Evolutionary conservation across 2,329 filamentous ascomycete species (phyloP), one percentile per base, ranked within the genome.

Genomic region (Apiospora arundinis): DNA sequence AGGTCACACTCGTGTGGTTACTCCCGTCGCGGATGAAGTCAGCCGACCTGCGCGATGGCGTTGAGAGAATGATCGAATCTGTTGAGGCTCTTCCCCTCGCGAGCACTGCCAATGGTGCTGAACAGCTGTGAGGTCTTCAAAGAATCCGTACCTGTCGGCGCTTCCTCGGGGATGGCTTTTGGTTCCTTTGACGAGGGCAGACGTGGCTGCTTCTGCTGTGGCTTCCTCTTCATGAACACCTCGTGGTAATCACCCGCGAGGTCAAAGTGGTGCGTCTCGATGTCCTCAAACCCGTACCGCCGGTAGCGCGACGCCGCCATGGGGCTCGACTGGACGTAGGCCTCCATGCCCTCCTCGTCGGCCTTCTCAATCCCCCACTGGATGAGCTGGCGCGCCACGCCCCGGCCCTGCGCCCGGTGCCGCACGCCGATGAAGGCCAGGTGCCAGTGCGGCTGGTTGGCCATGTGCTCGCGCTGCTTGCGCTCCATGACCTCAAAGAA

Each of bases 391-490:
- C 80, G 80, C 0, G 82, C 86, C 0, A 83, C 82, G 0, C 88
- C 87, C 49, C 79, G 82, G 1, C 87, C 82, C 76, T 87, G 85
- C 72, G 81, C 81, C 23, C 80, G 81, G 2, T 77, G 78, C 60
- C 80, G 77, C 14, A 85, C 85, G 2, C 80, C 84, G 3, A 89
- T 75, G 8, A 88, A 74, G 73, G 87, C 86, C 12, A 90, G 79
- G 73, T 83, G 85, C 79, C 83, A 86, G 74, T 89, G 87, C 71
- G 78, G 81, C n/a, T 77, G 80, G 4, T 76, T 78, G 0, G 77
- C 80, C 80, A 87, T 85, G 45, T 83, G 77, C 60, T 77, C 76
- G 18, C 75, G 74, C 48, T 84, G 83, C 37, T 79, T 80, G 8
- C 72, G 75, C 0, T 78, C 74, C 70, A 87, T 74, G 0, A 77